A percentile compares a stretch with the other conserved stretches of the same genome.
These are phyloP conservation scores for Eremochloa ophiuroides DNA, from an alignment of 176 grass and related monocot genomes.

Conservation along the genomic window DNA sequence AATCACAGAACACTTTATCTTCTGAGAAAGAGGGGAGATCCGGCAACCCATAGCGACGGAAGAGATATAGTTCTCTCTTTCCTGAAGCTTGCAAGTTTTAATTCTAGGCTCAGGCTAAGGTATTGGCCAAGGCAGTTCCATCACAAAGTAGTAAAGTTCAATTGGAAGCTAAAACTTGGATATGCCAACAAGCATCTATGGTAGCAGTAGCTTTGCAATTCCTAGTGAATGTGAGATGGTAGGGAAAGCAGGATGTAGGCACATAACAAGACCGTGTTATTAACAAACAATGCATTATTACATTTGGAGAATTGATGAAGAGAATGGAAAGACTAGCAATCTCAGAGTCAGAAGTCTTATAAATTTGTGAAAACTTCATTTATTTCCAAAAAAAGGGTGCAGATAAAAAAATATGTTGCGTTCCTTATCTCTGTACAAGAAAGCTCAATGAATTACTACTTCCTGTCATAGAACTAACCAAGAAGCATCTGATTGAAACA, in stretches of 20 bases:
- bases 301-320: neutral
- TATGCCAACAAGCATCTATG: neutral
- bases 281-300: neutral
- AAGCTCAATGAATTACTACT: neutral
- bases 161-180: neutral
- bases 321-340: neutral
- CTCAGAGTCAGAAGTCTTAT: neutral
- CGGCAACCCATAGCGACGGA: neutral
- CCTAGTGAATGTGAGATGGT: neutral
- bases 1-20: neutral
- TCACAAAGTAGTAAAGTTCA: neutral
- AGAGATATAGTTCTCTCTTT: neutral
- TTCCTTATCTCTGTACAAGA: neutral
- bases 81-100: neutral
- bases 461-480: slow-evolving; percentile 1
- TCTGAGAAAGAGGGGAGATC: neutral
- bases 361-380: neutral
- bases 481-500: neutral
- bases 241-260: neutral
- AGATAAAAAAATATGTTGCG: neutral
- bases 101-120: neutral
- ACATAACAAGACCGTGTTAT: neutral
- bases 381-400: neutral
- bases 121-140: neutral
- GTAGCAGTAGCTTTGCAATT: neutral